These are phyloP conservation scores for Fusarium buxicola DNA, from an alignment of 2,329 filamentous ascomycete species.

Conservation along the genomic window DNA sequence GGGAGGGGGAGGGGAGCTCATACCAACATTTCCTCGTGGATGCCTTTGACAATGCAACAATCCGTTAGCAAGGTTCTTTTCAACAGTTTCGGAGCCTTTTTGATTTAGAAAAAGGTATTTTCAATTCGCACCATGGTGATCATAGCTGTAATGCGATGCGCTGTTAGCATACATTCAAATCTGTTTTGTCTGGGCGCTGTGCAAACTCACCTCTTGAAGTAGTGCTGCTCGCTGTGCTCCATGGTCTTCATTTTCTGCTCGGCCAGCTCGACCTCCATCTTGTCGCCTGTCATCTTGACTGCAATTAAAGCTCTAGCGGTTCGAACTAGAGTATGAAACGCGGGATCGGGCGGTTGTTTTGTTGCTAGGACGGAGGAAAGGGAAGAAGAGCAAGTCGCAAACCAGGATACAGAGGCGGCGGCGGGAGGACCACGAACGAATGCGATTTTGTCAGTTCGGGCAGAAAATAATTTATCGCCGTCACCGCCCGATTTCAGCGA, in stretches of 20 bases:
- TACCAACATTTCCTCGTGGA: constrained; percentile 98
- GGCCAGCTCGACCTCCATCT: constrained; percentile 70
- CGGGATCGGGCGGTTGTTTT: constrained; percentile 6
- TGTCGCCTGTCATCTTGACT: constrained; percentile 60
- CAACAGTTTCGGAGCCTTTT: constrained; percentile 6
- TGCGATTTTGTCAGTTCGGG: constrained; percentile 46
- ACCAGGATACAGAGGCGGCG: constrained; percentile 22
- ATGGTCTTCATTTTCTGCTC: constrained; percentile 76
- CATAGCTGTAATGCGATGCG: constrained; percentile 73
- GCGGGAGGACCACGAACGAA: constrained; percentile 30
- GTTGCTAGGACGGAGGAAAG: constrained; percentile 10
- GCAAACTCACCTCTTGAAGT: constrained; percentile 88
- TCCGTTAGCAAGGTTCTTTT: constrained; percentile 28
- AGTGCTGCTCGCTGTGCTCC: constrained; percentile 97
- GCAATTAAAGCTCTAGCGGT: constrained; percentile 10
- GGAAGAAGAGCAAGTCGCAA: constrained; percentile 34
- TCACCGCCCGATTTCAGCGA: constrained; percentile 44
- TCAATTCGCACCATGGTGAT: constrained; percentile 83
- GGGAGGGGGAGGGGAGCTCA: constrained; percentile 55
- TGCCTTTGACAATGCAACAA: constrained; percentile 69
- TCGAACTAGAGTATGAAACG: constrained; percentile 3
- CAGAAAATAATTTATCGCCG: constrained; percentile 49
- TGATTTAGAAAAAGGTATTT: constrained; percentile 45
- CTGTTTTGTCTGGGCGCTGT: constrained; percentile 3
- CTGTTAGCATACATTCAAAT: constrained; percentile 51